Evolutionary conservation across 2,329 filamentous ascomycete species (phyloP).

Genomic region (Talaromyces sp.): DNA sequence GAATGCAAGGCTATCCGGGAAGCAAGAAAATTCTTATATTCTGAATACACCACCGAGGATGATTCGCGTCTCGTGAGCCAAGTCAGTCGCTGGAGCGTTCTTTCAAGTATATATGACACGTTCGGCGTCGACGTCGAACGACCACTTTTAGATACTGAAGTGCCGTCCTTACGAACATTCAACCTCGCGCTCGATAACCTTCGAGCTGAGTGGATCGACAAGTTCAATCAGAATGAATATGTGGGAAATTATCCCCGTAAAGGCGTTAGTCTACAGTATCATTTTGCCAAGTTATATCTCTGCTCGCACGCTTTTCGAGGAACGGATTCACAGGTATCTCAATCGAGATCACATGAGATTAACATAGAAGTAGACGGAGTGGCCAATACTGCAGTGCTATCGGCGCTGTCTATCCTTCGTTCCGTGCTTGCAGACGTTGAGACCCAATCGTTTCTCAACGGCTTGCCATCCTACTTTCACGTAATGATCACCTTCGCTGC

Average conservation of each 20-base stretch:
- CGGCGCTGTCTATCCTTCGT: conserved; percentile 34
- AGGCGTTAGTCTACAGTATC: conserved; percentile 44
- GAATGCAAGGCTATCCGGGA: conserved; percentile 32
- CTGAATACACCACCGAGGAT: conserved; percentile 31
- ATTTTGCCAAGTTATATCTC: conserved; percentile 47
- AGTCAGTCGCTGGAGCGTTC: conserved; percentile 32
- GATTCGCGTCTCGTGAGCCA: conserved; percentile 34
- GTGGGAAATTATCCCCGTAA: conserved; percentile 45
- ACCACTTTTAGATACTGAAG: conserved; percentile 18
- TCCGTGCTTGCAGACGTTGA: conserved; percentile 35
- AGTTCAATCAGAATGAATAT: conserved; percentile 32
- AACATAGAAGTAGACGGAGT: conserved; percentile 29
- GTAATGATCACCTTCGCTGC: conserved; percentile 41
- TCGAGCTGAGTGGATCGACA: conserved; percentile 6
- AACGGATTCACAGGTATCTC: background rate
- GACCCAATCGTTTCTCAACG: conserved; percentile 32
- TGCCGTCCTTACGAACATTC: conserved; percentile 22
- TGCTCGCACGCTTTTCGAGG: conserved; percentile 46
- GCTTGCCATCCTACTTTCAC: conserved; percentile 38
- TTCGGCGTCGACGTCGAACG: conserved; percentile 33
- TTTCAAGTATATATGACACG: conserved; percentile 31
- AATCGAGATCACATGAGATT: conserved; percentile 27
- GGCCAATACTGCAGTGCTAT: conserved; percentile 36
- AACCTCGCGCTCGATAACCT: conserved; percentile 22
- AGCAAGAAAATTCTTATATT: conserved; percentile 27